Base-by-base conservation (phyloP, 805 yeast species). In the Saccharomycopsis sp. region DNA sequence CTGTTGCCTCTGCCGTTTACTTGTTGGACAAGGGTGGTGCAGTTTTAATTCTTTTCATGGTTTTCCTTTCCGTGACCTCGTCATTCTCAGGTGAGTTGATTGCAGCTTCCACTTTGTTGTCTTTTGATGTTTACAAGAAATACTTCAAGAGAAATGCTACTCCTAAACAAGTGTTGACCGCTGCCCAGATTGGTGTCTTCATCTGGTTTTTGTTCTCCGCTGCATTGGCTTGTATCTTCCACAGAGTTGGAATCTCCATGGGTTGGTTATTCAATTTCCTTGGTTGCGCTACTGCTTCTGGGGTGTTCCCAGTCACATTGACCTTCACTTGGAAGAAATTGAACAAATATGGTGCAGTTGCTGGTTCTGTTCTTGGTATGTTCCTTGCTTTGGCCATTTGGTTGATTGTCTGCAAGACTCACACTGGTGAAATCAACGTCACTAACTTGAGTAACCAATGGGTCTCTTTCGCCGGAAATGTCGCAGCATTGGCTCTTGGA, bases 71-170 rank as follows among this genome's bases (percentile, higher is more conserved):
- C 1, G 77, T 73, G 2, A 73, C 77, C 3, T 72, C 77, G 1
- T 72, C 79, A 1, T 68, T 73, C 52, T 70, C 76, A 29, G 76
- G 75, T 53, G 78, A 74, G 58, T 61, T 74, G 53, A 73, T 75
- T 63, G 77, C 77, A 4, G 65, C 74, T 2, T 71, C 76, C 0
- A 71, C 78, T 2, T 67, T 75, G 62, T 60, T 77, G 47, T 75
- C 81, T 1, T 78, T 74, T 62, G 82, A 78, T 64, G 70, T 77
- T 57, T 78, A 72, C 67, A 72, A 75, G 64, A 70, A 73, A 53
- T 78, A 77, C 64, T 63, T 76, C 57, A 73, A 73, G 51, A 74
- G 74, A 52, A 60, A 67, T 2, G 82, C 82, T 8, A 64, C 71
- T n/a, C 76, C 77, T 53, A 66, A 67, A 23, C 71, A 73, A 54